These are phyloP conservation scores for Scheffersomyces lignicola DNA, from an alignment of 1,139 yeast genomes.

Conservation along the genomic window DNA sequence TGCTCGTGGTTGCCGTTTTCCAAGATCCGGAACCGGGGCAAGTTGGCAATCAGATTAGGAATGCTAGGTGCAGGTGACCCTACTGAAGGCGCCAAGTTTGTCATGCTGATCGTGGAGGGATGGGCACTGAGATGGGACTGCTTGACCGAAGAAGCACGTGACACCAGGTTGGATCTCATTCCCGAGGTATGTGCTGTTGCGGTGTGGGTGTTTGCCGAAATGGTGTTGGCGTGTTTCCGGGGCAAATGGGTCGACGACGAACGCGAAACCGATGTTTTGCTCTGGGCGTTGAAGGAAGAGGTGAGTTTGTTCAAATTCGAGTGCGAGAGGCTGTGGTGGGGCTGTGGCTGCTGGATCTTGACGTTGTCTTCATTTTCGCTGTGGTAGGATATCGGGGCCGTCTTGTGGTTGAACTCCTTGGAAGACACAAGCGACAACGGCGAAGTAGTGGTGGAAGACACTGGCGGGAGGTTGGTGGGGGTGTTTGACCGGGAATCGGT, in stretches of 20 bases:
- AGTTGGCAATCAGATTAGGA: constrained; percentile 8
- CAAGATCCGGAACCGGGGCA: constrained; percentile 51
- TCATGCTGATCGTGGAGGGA: constrained; percentile 10
- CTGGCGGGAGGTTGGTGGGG: constrained; percentile 9
- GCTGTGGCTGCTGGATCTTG: constrained; percentile 6
- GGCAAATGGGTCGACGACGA: constrained; percentile 12
- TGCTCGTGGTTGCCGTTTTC: constrained; percentile 81
- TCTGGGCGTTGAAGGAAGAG: constrained; percentile 4
- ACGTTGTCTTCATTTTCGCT: constrained; percentile 5
- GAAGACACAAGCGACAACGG: constrained; percentile 14
- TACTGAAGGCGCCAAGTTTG: constrained; percentile 7
- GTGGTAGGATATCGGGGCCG: no score
- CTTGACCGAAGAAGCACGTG: constrained; percentile 13
- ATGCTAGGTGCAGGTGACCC: constrained; percentile 8
- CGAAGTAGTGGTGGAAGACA: constrained; percentile 14
- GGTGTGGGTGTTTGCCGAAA: constrained; percentile 3
- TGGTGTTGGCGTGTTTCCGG: constrained; percentile 6
- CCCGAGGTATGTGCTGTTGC: background rate
- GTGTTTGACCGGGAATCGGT: constrained; percentile 14
- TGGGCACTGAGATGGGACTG: constrained; percentile 1
- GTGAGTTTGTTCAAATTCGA: constrained; percentile 6
- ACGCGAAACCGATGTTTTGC: constrained; percentile 14
- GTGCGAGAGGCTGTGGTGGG: constrained; percentile 4
- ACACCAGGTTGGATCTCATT: constrained; percentile 9
- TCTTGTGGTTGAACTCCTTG: background rate